Base-by-base conservation (phyloP, 306 rosid species). In the Vigna hirtella region DNA sequence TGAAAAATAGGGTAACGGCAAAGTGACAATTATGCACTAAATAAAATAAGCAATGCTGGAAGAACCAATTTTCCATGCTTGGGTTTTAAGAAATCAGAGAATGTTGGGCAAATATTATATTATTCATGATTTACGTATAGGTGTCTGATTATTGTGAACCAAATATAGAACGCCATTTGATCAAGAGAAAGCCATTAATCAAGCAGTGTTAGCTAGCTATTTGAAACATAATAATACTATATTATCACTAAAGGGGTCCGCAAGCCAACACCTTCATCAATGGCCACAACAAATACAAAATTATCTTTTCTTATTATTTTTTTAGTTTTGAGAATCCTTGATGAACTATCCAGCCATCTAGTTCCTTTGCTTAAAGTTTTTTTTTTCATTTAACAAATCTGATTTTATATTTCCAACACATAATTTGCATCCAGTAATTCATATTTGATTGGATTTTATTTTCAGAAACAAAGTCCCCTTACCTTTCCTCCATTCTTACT, bases 141-240 rank as follows among this genome's bases (percentile, higher is more conserved):
- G 58, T 62, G 66, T 32, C 65, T 63, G 73, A 71, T 80, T 70
- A 52, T 78, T 62, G 81, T 76, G 82, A 77, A 77, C 50, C 75
- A 74, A 74, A 52, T 14, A 61, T 73, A 65, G 56, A 66, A 78
- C 2, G 15, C 14, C 7, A 40, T 70, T 50, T 72, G 42, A 55
- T 58, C n/a, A 48, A 42, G 77, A 34, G 68, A 86, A 87, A 83
- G 83, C 93, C 89, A 83, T 22, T 79, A 89, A 87, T 87, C 82
- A 85, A 87, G 89, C 83, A 50, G 58, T 70, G 71, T 77, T 70
- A 72, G 52, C 75, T 48, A 72, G 28, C 13, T 14, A 32, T 15
- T 34, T 62, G 28, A 65, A 63, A 55, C 74, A 57, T 56, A 78
- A 83, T 68, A 48, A 66, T 24, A 67, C 70, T 50, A 16, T 68